Evolutionary conservation across 2,329 filamentous ascomycete species (phyloP).

Genomic region (Epichloe glyceriae): DNA sequence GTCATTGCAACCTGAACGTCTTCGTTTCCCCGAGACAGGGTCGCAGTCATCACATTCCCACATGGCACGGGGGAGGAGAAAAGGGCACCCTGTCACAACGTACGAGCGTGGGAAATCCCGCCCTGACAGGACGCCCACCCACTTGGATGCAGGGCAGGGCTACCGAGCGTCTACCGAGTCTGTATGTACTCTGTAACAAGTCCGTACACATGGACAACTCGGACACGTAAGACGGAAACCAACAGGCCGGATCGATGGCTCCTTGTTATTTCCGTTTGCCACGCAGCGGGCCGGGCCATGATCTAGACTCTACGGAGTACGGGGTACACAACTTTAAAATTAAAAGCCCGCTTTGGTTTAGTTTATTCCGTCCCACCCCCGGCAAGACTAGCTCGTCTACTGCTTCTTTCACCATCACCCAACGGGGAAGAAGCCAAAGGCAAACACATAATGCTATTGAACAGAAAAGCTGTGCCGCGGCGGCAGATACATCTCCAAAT

Average conservation of each 20-base stretch:
- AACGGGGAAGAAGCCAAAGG: background rate
- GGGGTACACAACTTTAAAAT: background rate
- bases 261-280: background rate
- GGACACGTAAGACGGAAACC: too few species aligned
- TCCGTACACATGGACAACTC: too few species aligned
- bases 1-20: too few species aligned
- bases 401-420: background rate
- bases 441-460: background rate
- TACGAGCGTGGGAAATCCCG: too few species aligned
- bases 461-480: background rate
- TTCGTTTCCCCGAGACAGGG: too few species aligned
- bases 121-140: background rate
- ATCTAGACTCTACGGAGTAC: background rate
- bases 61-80: background rate
- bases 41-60: too few species aligned
- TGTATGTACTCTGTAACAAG: too few species aligned
- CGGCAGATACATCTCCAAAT: background rate
- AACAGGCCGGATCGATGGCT: too few species aligned
- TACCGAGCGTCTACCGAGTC: too few species aligned
- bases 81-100: background rate
- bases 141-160: background rate
- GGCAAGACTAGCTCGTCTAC: background rate
- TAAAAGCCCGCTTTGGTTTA: background rate
- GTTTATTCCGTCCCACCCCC: background rate
- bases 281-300: background rate